Base-by-base conservation (phyloP, 2,329 filamentous ascomycete species). In the Beauveria asiatica region DNA sequence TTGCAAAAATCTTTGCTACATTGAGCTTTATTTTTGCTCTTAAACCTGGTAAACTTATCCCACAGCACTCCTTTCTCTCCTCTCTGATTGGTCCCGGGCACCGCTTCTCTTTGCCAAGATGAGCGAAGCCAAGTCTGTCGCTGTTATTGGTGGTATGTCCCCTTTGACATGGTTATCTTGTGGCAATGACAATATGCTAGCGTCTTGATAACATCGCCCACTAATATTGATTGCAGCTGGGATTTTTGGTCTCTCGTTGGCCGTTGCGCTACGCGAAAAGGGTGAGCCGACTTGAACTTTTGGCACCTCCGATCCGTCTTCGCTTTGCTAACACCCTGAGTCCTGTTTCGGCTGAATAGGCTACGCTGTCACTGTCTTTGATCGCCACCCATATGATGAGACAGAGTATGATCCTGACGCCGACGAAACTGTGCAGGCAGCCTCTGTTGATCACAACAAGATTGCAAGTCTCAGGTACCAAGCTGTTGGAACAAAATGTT, bases 361-460 rank as follows among this genome's bases (percentile, higher is more conserved):
- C 13, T 52, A 68, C 33, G 30, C 21, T 11, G 62, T 68, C 13
- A 61, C 59, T 2, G 65, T 68, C 1, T 68, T 68, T 48, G 66
- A 68, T 50, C 60, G 62, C 48, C 53, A 67, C 23, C 50, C 33
- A 3, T 67, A 67, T 46, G 62, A 67, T 16, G 50, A 64, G 61
- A 67, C 65, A 16, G 41, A 57, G 11, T 68, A 68, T 54, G 59
- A 63, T 7, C 66, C 65, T 2, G 61, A 55, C 0, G 56, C 60
- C 2, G 51, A 59, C 17, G 60, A 62, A 10, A 61, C 54, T 7
- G 62, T 62, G 11, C 65, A 65, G 45, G 66, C 62, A 16, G 67
- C 67, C 1, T 68, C 66, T 13, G 66, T 68, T 16, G 67, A 68
- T 39, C 65, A 66, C 23, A 67, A 68, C 61, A 68, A 68, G 41